phyloP scores from a whole-genome alignment of 352 stramenopile species.

The Phytophthora pisi region DNA sequence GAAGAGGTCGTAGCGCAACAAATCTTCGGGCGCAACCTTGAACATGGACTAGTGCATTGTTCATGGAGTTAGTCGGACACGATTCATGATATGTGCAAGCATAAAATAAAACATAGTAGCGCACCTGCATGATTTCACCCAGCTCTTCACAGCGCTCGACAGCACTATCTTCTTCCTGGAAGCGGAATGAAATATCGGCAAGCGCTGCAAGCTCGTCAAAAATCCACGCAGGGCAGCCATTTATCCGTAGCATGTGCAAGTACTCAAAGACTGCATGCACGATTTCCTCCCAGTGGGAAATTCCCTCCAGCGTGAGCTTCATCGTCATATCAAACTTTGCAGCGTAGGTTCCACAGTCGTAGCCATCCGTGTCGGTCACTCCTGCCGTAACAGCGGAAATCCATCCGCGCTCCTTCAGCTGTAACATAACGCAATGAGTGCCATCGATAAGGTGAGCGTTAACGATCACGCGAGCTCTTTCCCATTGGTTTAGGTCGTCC shows the following conservation, averaged over 20 bases:
- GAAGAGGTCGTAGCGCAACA: constrained; percentile 71
- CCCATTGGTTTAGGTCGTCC: not conserved
- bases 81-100: not conserved
- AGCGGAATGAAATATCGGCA: constrained; percentile 74
- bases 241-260: constrained; percentile 56
- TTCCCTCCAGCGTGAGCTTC: constrained; percentile 68
- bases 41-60: constrained; percentile 52
- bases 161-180: constrained; percentile 73
- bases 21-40: constrained; percentile 52
- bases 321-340: constrained; percentile 78
- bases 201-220: constrained; percentile 78
- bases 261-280: constrained; percentile 73
- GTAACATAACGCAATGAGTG: constrained; percentile 2
- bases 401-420: constrained; percentile 83
- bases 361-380: constrained; percentile 74
- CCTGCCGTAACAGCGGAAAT: constrained; percentile 78
- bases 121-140: constrained; percentile 75
- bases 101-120: constrained; percentile 1
- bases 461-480: not conserved
- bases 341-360: constrained; percentile 69
- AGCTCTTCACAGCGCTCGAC: constrained; percentile 76
- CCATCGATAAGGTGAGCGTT: not conserved
- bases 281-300: constrained; percentile 68
- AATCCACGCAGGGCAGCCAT: constrained; percentile 65
- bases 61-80: constrained; percentile 9